These are phyloP conservation scores for Monascus ruber DNA, from an alignment of 2,329 filamentous ascomycete genomes.

Conservation along the genomic window DNA sequence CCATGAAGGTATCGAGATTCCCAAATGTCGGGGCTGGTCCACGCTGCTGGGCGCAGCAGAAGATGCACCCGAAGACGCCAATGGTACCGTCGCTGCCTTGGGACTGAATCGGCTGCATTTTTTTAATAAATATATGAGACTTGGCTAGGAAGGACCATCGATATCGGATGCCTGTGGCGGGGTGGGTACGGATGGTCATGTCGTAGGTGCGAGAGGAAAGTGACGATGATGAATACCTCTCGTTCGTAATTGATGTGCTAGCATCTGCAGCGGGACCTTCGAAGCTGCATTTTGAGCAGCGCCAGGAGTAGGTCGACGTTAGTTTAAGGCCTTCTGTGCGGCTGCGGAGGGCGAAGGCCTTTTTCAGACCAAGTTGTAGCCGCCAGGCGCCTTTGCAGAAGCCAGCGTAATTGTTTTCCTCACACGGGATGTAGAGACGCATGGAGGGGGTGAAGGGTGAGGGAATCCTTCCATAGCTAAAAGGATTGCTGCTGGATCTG, in stretches of 20 bases:
- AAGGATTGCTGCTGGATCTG: no score
- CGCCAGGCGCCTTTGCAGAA: conserved; percentile 39
- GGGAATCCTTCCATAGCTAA: no score
- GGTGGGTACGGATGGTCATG: conserved; percentile 14
- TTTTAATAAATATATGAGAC: conserved; percentile 29
- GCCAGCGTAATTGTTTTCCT: conserved; percentile 23
- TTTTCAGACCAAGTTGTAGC: conserved; percentile 22
- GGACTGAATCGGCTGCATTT: conserved; percentile 6
- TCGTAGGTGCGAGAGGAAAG: conserved; percentile 17
- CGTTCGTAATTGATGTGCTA: neutral
- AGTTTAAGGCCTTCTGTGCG: conserved; percentile 17
- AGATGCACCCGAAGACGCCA: conserved; percentile 33
- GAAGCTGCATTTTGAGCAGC: conserved; percentile 34
- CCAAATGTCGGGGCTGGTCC: conserved; percentile 25
- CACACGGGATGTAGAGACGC: conserved; percentile 19
- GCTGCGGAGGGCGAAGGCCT: conserved; percentile 18
- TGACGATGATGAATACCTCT: neutral
- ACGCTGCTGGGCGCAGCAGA: conserved; percentile 32
- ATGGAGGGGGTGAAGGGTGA: neutral
- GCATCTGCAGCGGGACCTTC: conserved; percentile 21
- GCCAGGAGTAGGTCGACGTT: conserved; percentile 22
- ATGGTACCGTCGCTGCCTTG: conserved; percentile 6
- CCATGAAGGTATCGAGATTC: conserved; percentile 32
- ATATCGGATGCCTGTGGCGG: conserved; percentile 27
- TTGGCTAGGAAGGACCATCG: conserved; percentile 40